phyloP scores from a whole-genome alignment of 2,329 filamentous ascomycete genomes.

The Paecilomyces sp. region DNA sequence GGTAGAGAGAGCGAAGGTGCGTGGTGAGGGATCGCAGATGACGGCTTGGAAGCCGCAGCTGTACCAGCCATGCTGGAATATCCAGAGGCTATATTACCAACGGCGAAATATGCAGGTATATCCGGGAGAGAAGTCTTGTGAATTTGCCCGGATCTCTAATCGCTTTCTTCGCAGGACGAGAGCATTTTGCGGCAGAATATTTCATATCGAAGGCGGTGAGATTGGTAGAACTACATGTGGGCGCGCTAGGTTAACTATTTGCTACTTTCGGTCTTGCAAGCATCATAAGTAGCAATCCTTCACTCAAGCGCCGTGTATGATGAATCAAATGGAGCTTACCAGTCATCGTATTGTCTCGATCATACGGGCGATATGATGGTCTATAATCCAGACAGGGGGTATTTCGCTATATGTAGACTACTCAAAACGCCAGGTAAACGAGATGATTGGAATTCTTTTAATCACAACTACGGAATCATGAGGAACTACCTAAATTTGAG shows the following conservation, averaged over 20 bases:
- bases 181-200: conserved; percentile 15
- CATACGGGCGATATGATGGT: background rate
- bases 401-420: too few relatives aligned
- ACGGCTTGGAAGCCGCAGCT: conserved; percentile 13
- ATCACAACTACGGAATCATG: too few relatives aligned
- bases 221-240: too few relatives aligned
- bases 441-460: too few relatives aligned
- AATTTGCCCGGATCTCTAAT: background rate
- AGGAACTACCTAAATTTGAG: too few relatives aligned
- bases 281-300: too few relatives aligned
- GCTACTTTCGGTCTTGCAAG: too few relatives aligned
- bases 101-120: conserved; percentile 7
- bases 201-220: conserved; percentile 7
- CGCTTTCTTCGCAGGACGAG: background rate
- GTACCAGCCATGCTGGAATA: conserved; percentile 15
- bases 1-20: conserved; percentile 47
- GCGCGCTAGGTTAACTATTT: too few relatives aligned
- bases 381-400: too few relatives aligned
- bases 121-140: conserved; percentile 7
- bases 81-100: background rate
- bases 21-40: conserved; percentile 8
- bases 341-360: background rate
- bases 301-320: too few relatives aligned
- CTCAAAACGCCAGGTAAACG: too few relatives aligned
- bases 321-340: too few relatives aligned